These are phyloP conservation scores for Emmonsiellopsis sp. DNA, from an alignment of 2,329 filamentous ascomycete species.

Conservation along the genomic window DNA sequence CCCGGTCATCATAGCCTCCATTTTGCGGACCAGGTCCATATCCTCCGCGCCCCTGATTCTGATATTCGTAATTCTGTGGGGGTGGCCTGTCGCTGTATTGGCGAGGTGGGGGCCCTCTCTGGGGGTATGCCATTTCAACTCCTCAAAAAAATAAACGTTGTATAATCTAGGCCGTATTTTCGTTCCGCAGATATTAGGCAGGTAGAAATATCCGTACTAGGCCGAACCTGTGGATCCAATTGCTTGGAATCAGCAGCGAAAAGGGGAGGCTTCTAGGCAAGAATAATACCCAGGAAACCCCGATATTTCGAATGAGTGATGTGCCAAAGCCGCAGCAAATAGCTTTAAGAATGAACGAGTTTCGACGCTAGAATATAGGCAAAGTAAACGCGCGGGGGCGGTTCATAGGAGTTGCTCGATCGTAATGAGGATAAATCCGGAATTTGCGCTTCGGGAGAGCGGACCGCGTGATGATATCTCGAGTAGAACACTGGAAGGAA, in stretches of 20 bases:
- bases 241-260: no score
- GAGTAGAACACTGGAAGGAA: neutral
- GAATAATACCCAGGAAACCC: no score
- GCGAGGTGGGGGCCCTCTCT: constrained; percentile 25
- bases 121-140: constrained; percentile 29
- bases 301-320: no score
- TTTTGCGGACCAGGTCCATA: constrained; percentile 18
- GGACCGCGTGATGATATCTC: neutral
- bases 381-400: no score
- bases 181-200: neutral
- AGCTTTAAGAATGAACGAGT: no score
- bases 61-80: constrained; percentile 15
- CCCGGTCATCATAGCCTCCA: constrained; percentile 20
- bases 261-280: no score
- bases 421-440: no score
- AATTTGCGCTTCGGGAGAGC: neutral
- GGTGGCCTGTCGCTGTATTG: constrained; percentile 18
- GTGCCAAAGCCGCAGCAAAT: no score
- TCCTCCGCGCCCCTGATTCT: constrained; percentile 19
- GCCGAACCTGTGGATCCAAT: no score
- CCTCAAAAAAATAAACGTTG: neutral
- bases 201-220: neutral
- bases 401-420: no score
- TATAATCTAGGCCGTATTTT: neutral
- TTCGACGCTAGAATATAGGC: no score